Conservation (phyloP, 352 stramenopile genomes). For the Phytophthora ramorum region DNA sequence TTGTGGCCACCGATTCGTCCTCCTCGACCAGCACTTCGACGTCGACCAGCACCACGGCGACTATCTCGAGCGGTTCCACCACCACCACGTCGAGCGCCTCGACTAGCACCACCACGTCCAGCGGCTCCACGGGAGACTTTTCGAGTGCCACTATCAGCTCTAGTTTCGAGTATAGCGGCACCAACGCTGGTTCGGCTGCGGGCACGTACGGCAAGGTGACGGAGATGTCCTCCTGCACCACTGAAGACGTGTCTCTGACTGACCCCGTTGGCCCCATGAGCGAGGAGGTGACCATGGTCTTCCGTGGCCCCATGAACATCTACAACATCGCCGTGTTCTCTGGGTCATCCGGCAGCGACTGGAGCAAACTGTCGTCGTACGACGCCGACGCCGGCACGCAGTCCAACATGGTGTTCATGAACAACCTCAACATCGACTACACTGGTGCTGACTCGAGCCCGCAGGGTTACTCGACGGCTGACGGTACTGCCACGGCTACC, state of each 20-base stretch:
- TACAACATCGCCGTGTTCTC: constrained; percentile 67
- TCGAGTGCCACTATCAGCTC: constrained; percentile 53
- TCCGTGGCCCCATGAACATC: constrained; percentile 68
- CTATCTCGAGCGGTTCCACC: not conserved
- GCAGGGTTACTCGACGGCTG: constrained; percentile 49
- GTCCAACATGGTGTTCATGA: constrained; percentile 71
- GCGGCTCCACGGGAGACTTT: constrained; percentile 30
- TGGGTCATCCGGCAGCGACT: constrained; percentile 31
- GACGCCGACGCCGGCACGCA: constrained; percentile 28
- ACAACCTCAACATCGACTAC: constrained; percentile 71
- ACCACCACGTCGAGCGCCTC: constrained; percentile 10
- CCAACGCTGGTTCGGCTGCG: constrained; percentile 43
- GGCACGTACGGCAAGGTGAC: constrained; percentile 60
- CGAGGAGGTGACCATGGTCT: constrained; percentile 64
- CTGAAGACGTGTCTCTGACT: constrained; percentile 37
- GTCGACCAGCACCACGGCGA: constrained; percentile 4
- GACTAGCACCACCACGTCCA: constrained; percentile 22
- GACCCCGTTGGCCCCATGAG: constrained; percentile 55
- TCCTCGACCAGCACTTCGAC: constrained; percentile 11
- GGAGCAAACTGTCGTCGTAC: constrained; percentile 60
- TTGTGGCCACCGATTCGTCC: constrained; percentile 13
- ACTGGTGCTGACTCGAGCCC: constrained; percentile 47
- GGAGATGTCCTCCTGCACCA: constrained; percentile 40
- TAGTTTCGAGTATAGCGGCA: constrained; percentile 54
- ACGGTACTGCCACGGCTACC: constrained; percentile 38